Conservation (phyloP, 1,284 basidiomycete genomes). For the Ceratobasidium papillatum region DNA sequence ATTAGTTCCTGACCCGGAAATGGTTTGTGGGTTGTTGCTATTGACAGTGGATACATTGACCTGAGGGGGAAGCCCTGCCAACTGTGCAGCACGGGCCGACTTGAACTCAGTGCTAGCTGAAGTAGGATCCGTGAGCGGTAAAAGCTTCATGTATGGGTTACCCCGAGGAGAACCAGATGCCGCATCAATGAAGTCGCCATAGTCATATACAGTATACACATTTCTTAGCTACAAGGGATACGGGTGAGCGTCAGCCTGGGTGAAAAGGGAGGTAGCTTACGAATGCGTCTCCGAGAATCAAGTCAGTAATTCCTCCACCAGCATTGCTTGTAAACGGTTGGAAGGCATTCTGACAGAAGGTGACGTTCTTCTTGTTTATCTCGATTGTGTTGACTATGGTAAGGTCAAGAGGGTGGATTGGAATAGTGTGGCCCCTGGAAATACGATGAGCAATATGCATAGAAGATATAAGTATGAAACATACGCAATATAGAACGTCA, state of each 20-base stretch:
- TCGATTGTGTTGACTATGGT: background rate
- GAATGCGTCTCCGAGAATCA: slow-evolving; percentile 12
- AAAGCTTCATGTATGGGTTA: slow-evolving; percentile 20
- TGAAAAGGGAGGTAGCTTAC: background rate
- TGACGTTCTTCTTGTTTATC: background rate
- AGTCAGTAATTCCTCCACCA: slow-evolving; percentile 4
- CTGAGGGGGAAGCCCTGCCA: slow-evolving; percentile 15
- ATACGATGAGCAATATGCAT: background rate
- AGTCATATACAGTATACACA: slow-evolving; percentile 20
- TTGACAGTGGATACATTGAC: slow-evolving; percentile 8
- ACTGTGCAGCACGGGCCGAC: slow-evolving; percentile 2
- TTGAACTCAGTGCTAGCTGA: slow-evolving; percentile 20
- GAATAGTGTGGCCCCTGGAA: slow-evolving; percentile 1
- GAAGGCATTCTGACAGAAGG: background rate
- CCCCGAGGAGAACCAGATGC: background rate
- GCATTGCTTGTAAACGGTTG: slow-evolving; percentile 7
- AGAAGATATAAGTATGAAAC: background rate
- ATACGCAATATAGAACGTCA: slow-evolving; percentile 28
- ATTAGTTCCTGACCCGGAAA: background rate
- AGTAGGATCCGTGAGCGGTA: slow-evolving; percentile 26
- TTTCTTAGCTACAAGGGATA: background rate
- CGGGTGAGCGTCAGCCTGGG: background rate
- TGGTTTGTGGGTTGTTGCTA: background rate
- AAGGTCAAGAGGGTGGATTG: slow-evolving; percentile 24
- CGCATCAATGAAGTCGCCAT: slow-evolving; percentile 1